phyloP scores from a whole-genome alignment of 2,329 filamentous ascomycete genomes.

The Epicoccum sorghinum region DNA sequence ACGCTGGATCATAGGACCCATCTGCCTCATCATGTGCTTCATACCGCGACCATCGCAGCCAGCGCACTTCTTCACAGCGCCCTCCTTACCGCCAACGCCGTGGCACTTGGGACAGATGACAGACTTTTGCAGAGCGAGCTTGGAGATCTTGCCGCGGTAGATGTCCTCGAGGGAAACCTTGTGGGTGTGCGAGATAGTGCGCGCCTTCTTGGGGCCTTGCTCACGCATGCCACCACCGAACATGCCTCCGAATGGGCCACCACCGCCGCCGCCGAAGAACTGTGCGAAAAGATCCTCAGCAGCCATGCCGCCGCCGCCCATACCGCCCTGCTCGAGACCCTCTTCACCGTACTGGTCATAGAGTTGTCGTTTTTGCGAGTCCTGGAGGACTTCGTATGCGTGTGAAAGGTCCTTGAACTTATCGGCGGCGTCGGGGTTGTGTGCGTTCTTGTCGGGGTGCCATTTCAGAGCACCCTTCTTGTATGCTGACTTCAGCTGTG shows the following conservation, averaged over 20 bases:
- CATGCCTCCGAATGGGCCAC: slow-evolving; percentile 70
- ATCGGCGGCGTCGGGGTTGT: slow-evolving; percentile 90
- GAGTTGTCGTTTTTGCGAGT: slow-evolving; percentile 85
- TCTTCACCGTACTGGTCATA: slow-evolving; percentile 99
- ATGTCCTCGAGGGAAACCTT: slow-evolving; percentile 98
- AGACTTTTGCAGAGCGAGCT: slow-evolving; percentile 95
- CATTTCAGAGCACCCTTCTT: slow-evolving; percentile 82
- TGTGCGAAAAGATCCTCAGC: slow-evolving; percentile 96
- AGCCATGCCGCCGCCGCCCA: slow-evolving; percentile 78
- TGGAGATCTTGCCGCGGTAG: slow-evolving; percentile 97
- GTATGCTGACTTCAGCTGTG: slow-evolving; percentile 90
- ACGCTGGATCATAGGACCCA: slow-evolving; percentile 99
- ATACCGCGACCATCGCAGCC: slow-evolving; percentile 94
- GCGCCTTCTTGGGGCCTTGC: slow-evolving; percentile 84
- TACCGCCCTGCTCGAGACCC: slow-evolving; percentile 85
- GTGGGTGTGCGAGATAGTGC: slow-evolving; percentile 97
- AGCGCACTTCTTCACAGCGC: slow-evolving; percentile 89
- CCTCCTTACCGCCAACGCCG: slow-evolving; percentile 94
- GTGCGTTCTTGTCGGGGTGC: slow-evolving; percentile 93
- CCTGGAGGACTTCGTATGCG: slow-evolving; percentile 93
- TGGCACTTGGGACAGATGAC: slow-evolving; percentile 96
- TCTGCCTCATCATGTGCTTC: slow-evolving; percentile 99
- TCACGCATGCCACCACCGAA: slow-evolving; percentile 69
- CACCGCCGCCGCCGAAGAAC: slow-evolving; percentile 76
- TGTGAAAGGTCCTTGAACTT: slow-evolving; percentile 99